Conservation (phyloP, 371 early-diverging fungal genomes). For the Sporodiniella umbellata region DNA sequence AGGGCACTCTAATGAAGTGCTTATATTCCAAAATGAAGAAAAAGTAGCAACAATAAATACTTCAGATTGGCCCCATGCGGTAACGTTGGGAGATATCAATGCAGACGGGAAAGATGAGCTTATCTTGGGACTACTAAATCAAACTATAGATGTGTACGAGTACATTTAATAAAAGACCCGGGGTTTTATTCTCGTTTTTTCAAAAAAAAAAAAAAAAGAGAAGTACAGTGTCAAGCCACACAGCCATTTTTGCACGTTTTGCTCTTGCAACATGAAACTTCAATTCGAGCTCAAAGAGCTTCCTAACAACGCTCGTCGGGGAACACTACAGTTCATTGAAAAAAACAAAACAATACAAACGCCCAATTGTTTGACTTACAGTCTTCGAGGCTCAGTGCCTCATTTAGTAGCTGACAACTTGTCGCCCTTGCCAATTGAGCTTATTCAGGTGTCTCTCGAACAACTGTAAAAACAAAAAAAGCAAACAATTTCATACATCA, state of each 20-base stretch:
- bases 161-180: conserved; percentile 8
- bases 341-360: conserved; percentile 47
- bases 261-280: neutral
- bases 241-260: neutral
- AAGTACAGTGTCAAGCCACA: neutral
- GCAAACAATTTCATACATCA: neutral
- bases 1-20: conserved; percentile 36
- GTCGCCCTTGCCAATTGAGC: conserved; percentile 33
- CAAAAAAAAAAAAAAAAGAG: too few species aligned
- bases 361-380: conserved; percentile 67
- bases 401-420: conserved; percentile 68
- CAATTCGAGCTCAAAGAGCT: neutral
- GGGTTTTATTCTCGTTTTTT: neutral
- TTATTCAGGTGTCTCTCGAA: conserved; percentile 48
- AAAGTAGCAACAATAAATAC: conserved; percentile 27
- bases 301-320: conserved; percentile 17
- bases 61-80: conserved; percentile 40
- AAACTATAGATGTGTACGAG: conserved; percentile 40
- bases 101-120: conserved; percentile 45
- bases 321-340: conserved; percentile 26
- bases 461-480: conserved; percentile 43
- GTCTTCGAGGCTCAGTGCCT: conserved; percentile 65
- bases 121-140: conserved; percentile 39
- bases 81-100: conserved; percentile 45
- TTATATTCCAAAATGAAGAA: conserved; percentile 36